Evolutionary conservation across 2,329 filamentous ascomycete genomes (phyloP), one percentile per base, ranked within the genome.

Genomic region (Colletotrichum scovillei): DNA sequence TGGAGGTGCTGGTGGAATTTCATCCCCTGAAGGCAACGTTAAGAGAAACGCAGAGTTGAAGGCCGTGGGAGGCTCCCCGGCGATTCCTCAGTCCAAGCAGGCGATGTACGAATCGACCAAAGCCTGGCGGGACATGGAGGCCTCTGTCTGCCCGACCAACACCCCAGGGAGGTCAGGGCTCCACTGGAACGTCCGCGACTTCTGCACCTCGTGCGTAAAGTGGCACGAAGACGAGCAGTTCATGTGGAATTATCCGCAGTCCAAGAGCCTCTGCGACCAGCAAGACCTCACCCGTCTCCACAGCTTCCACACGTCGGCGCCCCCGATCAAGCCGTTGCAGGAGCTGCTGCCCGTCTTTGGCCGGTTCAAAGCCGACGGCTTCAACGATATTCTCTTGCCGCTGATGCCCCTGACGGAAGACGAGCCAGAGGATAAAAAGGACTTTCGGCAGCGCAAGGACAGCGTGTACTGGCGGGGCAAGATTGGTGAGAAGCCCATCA

Each of bases 321-420:
- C 92, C 8, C 86, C 88, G 0, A 86, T 90, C 75, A 89, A 90
- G 62, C 89, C 91, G 0, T 88, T 92, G 1, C 88, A 90, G 74
- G 86, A 92, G 24, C 86, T 97, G 4, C 82, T 93, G 2, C 94
- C 94, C 0, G 85, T 97, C 12, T 97, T 97, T 82, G 93, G 93
- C 74, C 88, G 93, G 71, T 92, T 91, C 62, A 95, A 94, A 77
- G 90, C 92, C 1, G 86, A 89, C 57, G 91, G 91, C 5, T 96
- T 94, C 82, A 90, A 88, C 75, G 94, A 97, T 79, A 94, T 97
- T 42, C 82, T 95, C 26, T 92, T 95, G 65, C 94, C 94, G 0
- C 78, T 90, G 85, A 87, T 77, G 81, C 88, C 65, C 67, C 72
- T 72, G 12, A 78, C 83, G 0, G 87, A 89, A 30, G 86, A 87